Evolutionary conservation across 2,329 filamentous ascomycete genomes (phyloP), one percentile per base, ranked within the genome.

Genomic region (Aspergillus eucalypticola): DNA sequence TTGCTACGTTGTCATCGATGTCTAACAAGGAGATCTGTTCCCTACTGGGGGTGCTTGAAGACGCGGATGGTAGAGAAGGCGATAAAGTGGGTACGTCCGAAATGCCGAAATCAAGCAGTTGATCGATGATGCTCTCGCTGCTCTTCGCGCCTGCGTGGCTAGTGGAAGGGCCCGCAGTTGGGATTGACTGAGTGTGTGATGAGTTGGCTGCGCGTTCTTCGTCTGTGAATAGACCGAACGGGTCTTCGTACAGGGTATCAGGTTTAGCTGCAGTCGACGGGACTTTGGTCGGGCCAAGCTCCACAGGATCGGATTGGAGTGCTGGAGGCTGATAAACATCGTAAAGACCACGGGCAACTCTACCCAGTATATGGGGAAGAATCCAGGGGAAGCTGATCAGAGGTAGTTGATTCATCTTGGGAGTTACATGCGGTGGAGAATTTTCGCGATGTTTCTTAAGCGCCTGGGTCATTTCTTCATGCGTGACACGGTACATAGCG

Each of bases 301-400:
- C 27, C 32, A 8, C 11, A 3, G 25, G 13, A 5, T 29, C 23
- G 7, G 15, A 4, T 2, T 23, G 49, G 52, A 17, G 7, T 32
- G 32, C 58, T 64, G 49, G 71, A n/a, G 61, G 58, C 17, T 61
- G n/a, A 21, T 44, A 21, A 5, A 21, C 54, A 15, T 75, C 71
- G 56, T 66, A 74, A 29, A 69, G 67, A 1, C 74, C 75, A 25
- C 77, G 85, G 1, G 89, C 90, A 67, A 96, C 87, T 51, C 83
- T 82, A 1, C 89, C 88, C 3, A 96, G 80, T 60, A 92, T 84
- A 48, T 84, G 82, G 11, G 87, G 82, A 64, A 98, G 96, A 2
- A 98, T 80, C 95, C 95, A 99, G 0, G 95, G 94, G 68, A 97
- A 98, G 60, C 89, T 95, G 67, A 97, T 95, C 8, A 98, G 79